These are phyloP conservation scores for Sporothrix pseudoabietina DNA, from an alignment of 2,329 filamentous ascomycete genomes.

Conservation along the genomic window DNA sequence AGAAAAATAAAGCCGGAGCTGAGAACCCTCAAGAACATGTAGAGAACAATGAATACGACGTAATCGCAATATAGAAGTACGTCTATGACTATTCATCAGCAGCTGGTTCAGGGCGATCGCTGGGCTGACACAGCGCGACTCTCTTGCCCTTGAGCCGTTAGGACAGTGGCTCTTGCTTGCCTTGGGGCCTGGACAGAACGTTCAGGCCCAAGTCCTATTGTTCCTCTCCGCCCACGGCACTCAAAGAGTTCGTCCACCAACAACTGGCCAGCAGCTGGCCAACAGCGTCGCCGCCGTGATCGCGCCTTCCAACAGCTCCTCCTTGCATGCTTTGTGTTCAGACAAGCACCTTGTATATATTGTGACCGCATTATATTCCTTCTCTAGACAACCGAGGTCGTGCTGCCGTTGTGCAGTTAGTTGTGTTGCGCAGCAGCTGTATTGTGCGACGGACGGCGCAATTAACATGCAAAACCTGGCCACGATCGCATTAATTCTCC, in stretches of 20 bases:
- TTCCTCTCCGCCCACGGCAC: neutral
- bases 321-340: neutral
- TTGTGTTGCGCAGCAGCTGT: neutral
- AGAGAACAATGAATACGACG: neutral
- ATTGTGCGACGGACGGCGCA: neutral
- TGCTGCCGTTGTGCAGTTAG: neutral
- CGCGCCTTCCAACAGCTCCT: neutral
- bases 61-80: neutral
- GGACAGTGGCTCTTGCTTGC: neutral
- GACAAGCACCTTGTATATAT: neutral
- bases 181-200: no score
- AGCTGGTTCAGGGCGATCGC: neutral
- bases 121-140: slow-evolving; percentile 14
- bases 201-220: neutral
- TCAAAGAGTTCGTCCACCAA: neutral
- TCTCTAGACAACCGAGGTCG: neutral
- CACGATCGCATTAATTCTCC: neutral
- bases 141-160: neutral
- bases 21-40: neutral
- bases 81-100: neutral
- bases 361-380: neutral
- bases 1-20: neutral
- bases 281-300: neutral
- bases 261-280: neutral
- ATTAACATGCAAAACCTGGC: neutral